phyloP scores from a whole-genome alignment of 371 early-diverging fungal genomes.

The Apophysomyces variabilis region DNA sequence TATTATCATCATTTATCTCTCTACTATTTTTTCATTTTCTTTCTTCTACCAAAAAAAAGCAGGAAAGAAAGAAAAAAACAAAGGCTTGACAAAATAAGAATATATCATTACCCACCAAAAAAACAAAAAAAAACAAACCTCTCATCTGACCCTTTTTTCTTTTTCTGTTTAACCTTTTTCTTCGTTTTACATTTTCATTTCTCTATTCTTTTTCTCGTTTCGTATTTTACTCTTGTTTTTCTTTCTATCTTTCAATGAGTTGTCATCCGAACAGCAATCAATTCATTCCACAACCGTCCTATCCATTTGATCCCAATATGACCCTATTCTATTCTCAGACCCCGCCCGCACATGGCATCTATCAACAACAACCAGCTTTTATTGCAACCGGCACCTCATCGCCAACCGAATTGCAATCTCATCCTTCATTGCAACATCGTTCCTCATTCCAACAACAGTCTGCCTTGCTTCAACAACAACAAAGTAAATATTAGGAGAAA shows the following conservation, averaged over 20 bases:
- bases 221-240: neutral
- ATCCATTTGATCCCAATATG: conserved; percentile 7
- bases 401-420: conserved; percentile 12
- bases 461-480: conserved; percentile 10
- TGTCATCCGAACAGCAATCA: conserved; percentile 1
- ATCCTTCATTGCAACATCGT: neutral
- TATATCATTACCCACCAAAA: too few species aligned
- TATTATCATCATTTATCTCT: too few species aligned
- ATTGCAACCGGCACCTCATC: conserved; percentile 13
- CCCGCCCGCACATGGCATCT: neutral
- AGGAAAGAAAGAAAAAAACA: too few species aligned
- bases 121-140: too few species aligned
- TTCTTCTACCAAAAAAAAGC: too few species aligned
- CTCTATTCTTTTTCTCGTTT: neutral
- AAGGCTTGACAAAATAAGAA: too few species aligned
- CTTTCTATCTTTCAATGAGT: neutral
- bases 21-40: too few species aligned
- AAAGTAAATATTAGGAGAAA: conserved; percentile 13
- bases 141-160: too few species aligned
- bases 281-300: neutral
- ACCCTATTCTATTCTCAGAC: neutral
- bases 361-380: conserved; percentile 12
- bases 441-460: conserved; percentile 3
- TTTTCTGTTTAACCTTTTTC: too few species aligned
- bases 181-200: too few species aligned